Base-by-base conservation (phyloP, 208 protist genomes). In the Crithidia expoeki region DNA sequence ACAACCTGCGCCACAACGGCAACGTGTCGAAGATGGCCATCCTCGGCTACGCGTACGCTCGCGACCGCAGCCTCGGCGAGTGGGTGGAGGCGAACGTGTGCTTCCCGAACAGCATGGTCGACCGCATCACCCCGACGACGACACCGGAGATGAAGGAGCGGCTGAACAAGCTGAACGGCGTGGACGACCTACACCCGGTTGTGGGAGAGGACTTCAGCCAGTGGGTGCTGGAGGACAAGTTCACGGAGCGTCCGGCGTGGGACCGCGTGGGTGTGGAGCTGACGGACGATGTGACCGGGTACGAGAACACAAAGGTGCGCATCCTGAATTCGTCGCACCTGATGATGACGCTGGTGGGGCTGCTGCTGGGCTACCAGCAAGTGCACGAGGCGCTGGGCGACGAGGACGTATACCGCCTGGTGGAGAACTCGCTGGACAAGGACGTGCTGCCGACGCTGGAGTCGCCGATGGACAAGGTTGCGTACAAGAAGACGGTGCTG, bases 1-100 rank as follows among this genome's bases (percentile, higher is more conserved):
- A 81, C 67, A 82, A 84, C 53, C 55, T 82, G 23, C 74, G 74
- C n/a, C 79, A 88, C 63, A 84, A 82, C 68, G 74, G 75, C 46
- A 59, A 79, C 19, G 75, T 79, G 19, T 66, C 74, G 7, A 77
- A 72, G 60, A 84, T 72, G 50, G 78, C 72, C 17, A 65, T 79
- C 33, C 68, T 75, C 19, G 78, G 64, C 64, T 79, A 68, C 52
- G 74, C 73, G 4, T 21, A 68, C 32, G 68, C 69, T 6, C 55
- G 59, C 25, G 74, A 76, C 58, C 28, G n/a, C 19, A 32, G 14
- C 4, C 56, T 79, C 3, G 68, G 32, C 28, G 23, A 38, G 59
- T 80, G 70, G 64, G 75, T 80, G 42, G 52, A 72, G 44, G 38
- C 2, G 40, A 67, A 76, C 52, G 74, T 80, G 53, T 71, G 51